Conservation (phyloP, 768 basidiomycete genomes). For the Cytidiella melzeri region DNA sequence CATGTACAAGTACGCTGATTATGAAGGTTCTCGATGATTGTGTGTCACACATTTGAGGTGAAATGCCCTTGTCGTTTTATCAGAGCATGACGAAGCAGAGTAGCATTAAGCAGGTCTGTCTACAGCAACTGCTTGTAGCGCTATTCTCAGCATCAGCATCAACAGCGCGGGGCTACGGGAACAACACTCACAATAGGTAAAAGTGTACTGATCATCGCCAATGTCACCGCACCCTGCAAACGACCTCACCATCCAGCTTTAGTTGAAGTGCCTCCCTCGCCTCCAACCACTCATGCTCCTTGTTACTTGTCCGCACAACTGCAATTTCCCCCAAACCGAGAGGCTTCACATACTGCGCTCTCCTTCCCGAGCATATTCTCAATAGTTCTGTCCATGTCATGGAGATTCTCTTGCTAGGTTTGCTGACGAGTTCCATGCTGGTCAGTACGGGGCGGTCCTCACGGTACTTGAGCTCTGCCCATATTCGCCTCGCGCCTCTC, state of each 20-base stretch:
- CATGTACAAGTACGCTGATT: too few relatives aligned
- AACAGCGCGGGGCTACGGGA: too few relatives aligned
- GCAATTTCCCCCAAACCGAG: slow-evolving; percentile 92
- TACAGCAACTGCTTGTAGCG: too few relatives aligned
- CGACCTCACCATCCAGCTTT: slow-evolving; percentile 76
- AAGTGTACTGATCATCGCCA: too few relatives aligned
- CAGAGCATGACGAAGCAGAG: too few relatives aligned
- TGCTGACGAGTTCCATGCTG: slow-evolving; percentile 76
- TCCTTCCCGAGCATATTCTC: slow-evolving; percentile 72
- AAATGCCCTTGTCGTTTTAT: too few relatives aligned
- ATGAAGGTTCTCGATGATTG: too few relatives aligned
- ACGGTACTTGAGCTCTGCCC: slow-evolving; percentile 93
- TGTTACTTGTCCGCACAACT: slow-evolving; percentile 67
- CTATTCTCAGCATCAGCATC: too few relatives aligned
- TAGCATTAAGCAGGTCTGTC: too few relatives aligned
- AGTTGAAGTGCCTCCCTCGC: slow-evolving; percentile 85
- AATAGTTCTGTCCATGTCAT: slow-evolving; percentile 71
- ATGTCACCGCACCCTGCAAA: slow-evolving; percentile 64
- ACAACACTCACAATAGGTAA: too few relatives aligned
- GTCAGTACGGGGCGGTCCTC: slow-evolving; percentile 81
- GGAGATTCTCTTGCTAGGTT: slow-evolving; percentile 74
- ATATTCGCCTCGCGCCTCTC: slow-evolving; percentile 70
- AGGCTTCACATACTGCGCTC: slow-evolving; percentile 76
- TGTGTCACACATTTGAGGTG: too few relatives aligned
- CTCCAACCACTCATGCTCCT: slow-evolving; percentile 82